These are phyloP conservation scores for Teratosphaeriaceae sp. DNA, from an alignment of 2,329 filamentous ascomycete species.

Conservation along the genomic window DNA sequence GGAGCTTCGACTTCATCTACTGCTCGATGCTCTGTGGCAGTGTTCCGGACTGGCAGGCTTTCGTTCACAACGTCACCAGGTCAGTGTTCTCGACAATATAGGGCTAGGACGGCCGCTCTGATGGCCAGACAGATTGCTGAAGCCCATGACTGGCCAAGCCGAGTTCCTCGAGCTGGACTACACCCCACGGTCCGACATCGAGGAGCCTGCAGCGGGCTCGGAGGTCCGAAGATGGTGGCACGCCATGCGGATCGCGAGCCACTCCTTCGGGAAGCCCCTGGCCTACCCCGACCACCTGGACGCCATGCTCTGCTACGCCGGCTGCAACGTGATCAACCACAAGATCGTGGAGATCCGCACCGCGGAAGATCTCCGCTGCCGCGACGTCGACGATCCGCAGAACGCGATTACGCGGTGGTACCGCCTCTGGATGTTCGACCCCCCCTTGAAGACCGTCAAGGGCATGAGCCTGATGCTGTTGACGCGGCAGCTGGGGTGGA, in stretches of 20 bases:
- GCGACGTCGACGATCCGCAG: constrained; percentile 47
- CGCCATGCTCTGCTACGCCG: constrained; percentile 57
- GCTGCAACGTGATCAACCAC: constrained; percentile 68
- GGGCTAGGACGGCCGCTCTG: too few species aligned
- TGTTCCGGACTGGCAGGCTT: constrained; percentile 48
- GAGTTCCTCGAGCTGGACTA: constrained; percentile 91
- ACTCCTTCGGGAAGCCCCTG: constrained; percentile 57
- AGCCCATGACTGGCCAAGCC: not conserved
- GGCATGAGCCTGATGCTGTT: constrained; percentile 39
- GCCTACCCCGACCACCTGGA: constrained; percentile 57
- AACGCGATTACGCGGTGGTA: constrained; percentile 75
- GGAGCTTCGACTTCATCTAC: constrained; percentile 77
- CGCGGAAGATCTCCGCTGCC: constrained; percentile 42
- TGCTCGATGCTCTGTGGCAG: constrained; percentile 73
- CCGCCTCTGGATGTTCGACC: constrained; percentile 65
- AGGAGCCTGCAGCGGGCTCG: constrained; percentile 50
- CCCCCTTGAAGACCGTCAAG: constrained; percentile 15
- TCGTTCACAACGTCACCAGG: not conserved
- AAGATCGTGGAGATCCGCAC: constrained; percentile 59
- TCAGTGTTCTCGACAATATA: too few species aligned
- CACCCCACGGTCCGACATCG: constrained; percentile 64
- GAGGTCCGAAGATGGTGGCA: constrained; percentile 60
- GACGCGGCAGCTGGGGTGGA: constrained; percentile 57
- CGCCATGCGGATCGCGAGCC: constrained; percentile 61
- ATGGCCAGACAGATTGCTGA: not conserved